Conservation (phyloP, 352 stramenopile genomes). For the Bremia lactucae region DNA sequence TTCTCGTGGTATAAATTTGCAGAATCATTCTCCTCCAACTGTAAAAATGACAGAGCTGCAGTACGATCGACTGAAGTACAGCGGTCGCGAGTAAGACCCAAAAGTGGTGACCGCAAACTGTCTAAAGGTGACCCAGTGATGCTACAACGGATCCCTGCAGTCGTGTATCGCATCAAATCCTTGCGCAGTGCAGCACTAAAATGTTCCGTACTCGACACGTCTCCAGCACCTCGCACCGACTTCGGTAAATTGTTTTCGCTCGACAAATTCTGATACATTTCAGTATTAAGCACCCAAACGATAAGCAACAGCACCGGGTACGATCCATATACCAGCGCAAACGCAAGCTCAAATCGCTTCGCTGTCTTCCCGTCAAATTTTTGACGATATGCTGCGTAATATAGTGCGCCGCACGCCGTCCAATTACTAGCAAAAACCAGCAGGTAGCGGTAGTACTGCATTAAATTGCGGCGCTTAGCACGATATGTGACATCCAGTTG, state of each 20-base stretch:
- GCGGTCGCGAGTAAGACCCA: slow-evolving; percentile 25
- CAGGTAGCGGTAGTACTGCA: slow-evolving; percentile 83
- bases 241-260: slow-evolving; percentile 59
- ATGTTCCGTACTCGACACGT: slow-evolving; percentile 48
- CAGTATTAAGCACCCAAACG: slow-evolving; percentile 77
- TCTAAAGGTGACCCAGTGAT: slow-evolving; percentile 46
- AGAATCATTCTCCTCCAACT: slow-evolving; percentile 51
- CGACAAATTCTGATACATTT: slow-evolving; percentile 70
- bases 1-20: slow-evolving; percentile 69
- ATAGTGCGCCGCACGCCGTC: slow-evolving; percentile 49
- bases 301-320: slow-evolving; percentile 65
- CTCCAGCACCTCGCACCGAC: slow-evolving; percentile 30
- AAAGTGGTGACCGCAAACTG: slow-evolving; percentile 31
- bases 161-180: slow-evolving; percentile 81
- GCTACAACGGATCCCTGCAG: slow-evolving; percentile 70
- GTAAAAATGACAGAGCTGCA: slow-evolving; percentile 37
- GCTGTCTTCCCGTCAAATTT: slow-evolving; percentile 47
- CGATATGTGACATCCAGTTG: slow-evolving; percentile 80
- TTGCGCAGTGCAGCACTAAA: slow-evolving; percentile 72
- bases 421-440: slow-evolving; percentile 68
- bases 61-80: slow-evolving; percentile 33
- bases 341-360: slow-evolving; percentile 43
- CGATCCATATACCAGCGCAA: slow-evolving; percentile 56
- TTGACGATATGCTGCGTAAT: slow-evolving; percentile 64
- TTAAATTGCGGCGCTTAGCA: slow-evolving; percentile 64